Evolutionary conservation across 352 stramenopile genomes (phyloP), one percentile per base, ranked within the genome.

Genomic region (Globisporangium irregulare): DNA sequence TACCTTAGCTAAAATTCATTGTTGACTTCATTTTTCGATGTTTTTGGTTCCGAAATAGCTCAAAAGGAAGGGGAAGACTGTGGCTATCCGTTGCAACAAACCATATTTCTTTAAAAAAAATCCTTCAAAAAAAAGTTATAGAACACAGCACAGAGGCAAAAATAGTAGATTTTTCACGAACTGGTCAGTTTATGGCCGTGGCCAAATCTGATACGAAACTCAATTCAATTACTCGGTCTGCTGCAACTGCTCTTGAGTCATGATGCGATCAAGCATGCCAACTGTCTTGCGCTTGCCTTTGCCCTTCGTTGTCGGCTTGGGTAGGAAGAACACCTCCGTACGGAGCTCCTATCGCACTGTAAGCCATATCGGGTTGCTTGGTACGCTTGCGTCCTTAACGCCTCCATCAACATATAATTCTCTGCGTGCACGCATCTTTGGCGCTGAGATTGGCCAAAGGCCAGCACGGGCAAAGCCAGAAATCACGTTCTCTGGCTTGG

Each of bases 161-260:
- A 24, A 56, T 32, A 56, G 50, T 56, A 32, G 50, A 56, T 32
- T 56, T 54, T 56, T 56, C 50, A 32, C 50, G 22, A 56, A 32
- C 56, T 38, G 36, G 48, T 24, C 59, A 64, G 12, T 41, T 56
- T 64, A 64, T 64, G 59, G 59, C 36, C 59, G n/a, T n/a, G 18
- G 24, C 34, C 25, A 46, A 29, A 55, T 29, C 36, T 56, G 50
- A 64, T 55, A 38, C 58, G 24, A 34, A 64, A 64, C 4, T 24
- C 58, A 38, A 55, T 64, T 29, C 46, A 41, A 55, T 64, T 54
- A 56, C 50, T 56, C 50, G 50, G 32, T 56, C 50, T 64, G 10
- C 58, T 64, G 38, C 58, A 64, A 64, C 58, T 64, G n/a, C 58
- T 64, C 58, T 24, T 50, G 58, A 43, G 58, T 36, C 34, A 64